A percentile compares a stretch with the other conserved stretches of the same genome.
phyloP scores from a whole-genome alignment of 371 early-diverging fungal species.

The Mortierella sp. region DNA sequence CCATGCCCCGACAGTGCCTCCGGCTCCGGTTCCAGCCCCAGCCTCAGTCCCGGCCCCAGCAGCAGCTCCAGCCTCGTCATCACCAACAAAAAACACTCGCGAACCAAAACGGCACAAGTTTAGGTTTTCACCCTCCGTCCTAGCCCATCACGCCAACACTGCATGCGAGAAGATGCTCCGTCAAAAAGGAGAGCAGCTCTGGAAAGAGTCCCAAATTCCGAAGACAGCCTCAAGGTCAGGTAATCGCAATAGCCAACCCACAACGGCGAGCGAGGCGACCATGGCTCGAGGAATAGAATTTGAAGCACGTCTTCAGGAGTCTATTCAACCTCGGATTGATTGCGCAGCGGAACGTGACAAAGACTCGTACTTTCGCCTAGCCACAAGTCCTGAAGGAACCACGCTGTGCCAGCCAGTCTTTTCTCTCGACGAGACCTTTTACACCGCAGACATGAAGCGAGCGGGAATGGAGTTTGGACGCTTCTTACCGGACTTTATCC shows the following conservation, averaged over 20 bases:
- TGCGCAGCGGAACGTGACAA: constrained; percentile 47
- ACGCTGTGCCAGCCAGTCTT: constrained; percentile 60
- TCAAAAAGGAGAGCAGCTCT: constrained; percentile 30
- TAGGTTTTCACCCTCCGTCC: constrained; percentile 47
- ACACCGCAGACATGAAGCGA: constrained; percentile 37
- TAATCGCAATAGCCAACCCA: background rate
- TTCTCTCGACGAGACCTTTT: constrained; percentile 55
- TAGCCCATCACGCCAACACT: constrained; percentile 47
- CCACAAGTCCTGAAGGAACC: constrained; percentile 49
- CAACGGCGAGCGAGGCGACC: constrained; percentile 42
- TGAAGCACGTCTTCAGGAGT: constrained; percentile 24
- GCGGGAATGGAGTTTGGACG: constrained; percentile 51
- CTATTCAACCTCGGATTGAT: constrained; percentile 41
- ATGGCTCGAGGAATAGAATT: constrained; percentile 40
- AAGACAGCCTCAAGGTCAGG: background rate
- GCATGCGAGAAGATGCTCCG: constrained; percentile 52
- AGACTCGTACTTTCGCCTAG: constrained; percentile 53
- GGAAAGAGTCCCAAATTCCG: constrained; percentile 8
- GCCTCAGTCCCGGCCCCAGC: no score
- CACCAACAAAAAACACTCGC: background rate
- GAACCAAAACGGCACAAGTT: constrained; percentile 1
- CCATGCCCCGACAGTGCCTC: background rate
- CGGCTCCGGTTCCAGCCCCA: background rate
- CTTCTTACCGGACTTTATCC: constrained; percentile 66
- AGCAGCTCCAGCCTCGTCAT: background rate